Conservation (phyloP, 2,329 filamentous ascomycete genomes). For the Rosellinia necatrix region DNA sequence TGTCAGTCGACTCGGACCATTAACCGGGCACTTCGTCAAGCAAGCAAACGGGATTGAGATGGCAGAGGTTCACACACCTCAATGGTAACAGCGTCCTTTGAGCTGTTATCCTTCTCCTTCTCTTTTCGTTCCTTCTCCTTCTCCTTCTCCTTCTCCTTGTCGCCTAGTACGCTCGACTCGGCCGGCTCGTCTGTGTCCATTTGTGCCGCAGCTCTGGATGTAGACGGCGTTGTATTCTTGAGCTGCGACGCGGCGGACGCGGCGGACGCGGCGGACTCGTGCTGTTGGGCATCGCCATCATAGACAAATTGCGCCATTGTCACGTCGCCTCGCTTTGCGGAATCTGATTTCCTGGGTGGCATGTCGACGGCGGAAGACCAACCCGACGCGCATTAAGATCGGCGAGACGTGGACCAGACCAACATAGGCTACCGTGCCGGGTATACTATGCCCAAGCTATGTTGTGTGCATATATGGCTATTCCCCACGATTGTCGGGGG, state of each 20-base stretch:
- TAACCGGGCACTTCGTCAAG: background rate
- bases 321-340: constrained; percentile 50
- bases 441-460: background rate
- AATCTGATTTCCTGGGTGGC: constrained; percentile 62
- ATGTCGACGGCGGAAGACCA: constrained; percentile 44
- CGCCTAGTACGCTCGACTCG: constrained; percentile 31
- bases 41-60: too few relatives aligned
- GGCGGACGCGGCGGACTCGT: constrained; percentile 32
- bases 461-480: too few relatives aligned
- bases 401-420: background rate
- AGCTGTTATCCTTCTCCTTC: constrained; percentile 35
- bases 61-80: constrained; percentile 52
- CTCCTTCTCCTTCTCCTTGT: constrained; percentile 44
- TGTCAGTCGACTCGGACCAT: constrained; percentile 21
- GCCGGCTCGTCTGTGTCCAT: constrained; percentile 44
- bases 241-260: constrained; percentile 31
- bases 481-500: background rate
- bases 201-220: constrained; percentile 28
- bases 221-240: constrained; percentile 32
- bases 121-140: constrained; percentile 39
- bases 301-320: constrained; percentile 52
- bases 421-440: background rate
- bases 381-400: background rate
- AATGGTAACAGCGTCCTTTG: constrained; percentile 49
- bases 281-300: constrained; percentile 44